Evolutionary conservation across 2,329 filamentous ascomycete species (phyloP), one percentile per base, ranked within the genome.

Genomic region (Colletotrichum chlorophyti): DNA sequence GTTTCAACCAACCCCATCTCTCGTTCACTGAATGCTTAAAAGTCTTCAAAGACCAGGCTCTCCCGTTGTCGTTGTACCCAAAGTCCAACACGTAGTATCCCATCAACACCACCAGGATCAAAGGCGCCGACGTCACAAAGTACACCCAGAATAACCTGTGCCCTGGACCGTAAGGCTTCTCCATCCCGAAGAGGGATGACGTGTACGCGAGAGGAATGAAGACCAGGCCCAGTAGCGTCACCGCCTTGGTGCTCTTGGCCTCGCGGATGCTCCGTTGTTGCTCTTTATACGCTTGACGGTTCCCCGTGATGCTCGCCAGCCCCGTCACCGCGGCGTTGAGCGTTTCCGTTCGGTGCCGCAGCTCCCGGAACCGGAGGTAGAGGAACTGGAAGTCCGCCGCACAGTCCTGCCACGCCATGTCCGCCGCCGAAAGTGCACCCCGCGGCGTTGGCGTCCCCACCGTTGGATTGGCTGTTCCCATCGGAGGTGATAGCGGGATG

Each of bases 241-340:
- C 48, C 34, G 63, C 63, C 57, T 65, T 66, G 11, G 61, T 63
- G 48, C 63, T 62, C 58, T 65, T 66, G 9, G 65, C 61, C 58
- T 68, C 64, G 38, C 65, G 61, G 51, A 65, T 65, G 26, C 60
- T 64, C 29, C 64, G 61, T 53, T 66, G 64, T 54, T 67, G 64
- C 50, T 66, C 63, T 41, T 58, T 54, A 29, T 60, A 63, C 10
- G 60, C 62, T 53, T 64, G 62, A 11, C 65, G 58, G 38, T 67
- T 66, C 19, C 66, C 66, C 14, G 66, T 63, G 55, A 68, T 65
- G 53, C 54, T 58, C 19, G 62, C 66, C 10, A 68, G 52, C 5
- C 64, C 65, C 24, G 62, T 65, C 17, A 67, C 63, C 19, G 65
- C 63, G 6, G 53, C 58, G 63, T 65, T 65, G 40, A 68, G 63